Evolutionary conservation across 2,329 filamentous ascomycete genomes (phyloP).

Genomic region (Trichocomaceae sp.): DNA sequence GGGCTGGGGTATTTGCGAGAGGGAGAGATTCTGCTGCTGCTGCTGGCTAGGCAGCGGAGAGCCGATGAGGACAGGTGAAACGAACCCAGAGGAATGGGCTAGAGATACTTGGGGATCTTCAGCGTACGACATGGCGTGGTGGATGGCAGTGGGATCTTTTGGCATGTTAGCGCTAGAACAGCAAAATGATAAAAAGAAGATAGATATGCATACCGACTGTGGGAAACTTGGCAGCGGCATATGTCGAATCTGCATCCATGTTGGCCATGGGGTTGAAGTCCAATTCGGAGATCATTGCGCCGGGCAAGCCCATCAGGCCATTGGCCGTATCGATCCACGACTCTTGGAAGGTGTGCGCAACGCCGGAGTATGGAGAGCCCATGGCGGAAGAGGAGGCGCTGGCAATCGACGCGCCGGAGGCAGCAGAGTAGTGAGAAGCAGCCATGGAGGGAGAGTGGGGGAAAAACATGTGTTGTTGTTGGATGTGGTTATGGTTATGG

Average conservation of each 20-base stretch:
- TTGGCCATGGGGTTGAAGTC: constrained; percentile 46
- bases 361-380: constrained; percentile 60
- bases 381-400: constrained; percentile 59
- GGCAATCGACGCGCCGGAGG: constrained; percentile 52
- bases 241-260: constrained; percentile 37
- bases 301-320: constrained; percentile 51
- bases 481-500: too few relatives aligned
- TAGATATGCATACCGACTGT: constrained; percentile 5
- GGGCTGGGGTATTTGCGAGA: constrained; percentile 21
- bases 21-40: constrained; percentile 15
- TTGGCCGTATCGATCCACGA: constrained; percentile 52
- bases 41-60: constrained; percentile 27
- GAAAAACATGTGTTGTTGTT: constrained; percentile 18
- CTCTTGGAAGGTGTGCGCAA: constrained; percentile 52
- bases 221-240: constrained; percentile 36
- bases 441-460: constrained; percentile 27
- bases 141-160: constrained; percentile 13
- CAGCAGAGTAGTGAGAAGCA: constrained; percentile 31
- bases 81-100: constrained; percentile 22
- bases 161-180: not conserved
- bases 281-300: constrained; percentile 55
- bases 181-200: not conserved
- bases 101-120: constrained; percentile 27
- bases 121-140: constrained; percentile 21
- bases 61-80: constrained; percentile 30